Evolutionary conservation across 257 asterid species (phyloP).

Genomic region (Scutellaria barbata): DNA sequence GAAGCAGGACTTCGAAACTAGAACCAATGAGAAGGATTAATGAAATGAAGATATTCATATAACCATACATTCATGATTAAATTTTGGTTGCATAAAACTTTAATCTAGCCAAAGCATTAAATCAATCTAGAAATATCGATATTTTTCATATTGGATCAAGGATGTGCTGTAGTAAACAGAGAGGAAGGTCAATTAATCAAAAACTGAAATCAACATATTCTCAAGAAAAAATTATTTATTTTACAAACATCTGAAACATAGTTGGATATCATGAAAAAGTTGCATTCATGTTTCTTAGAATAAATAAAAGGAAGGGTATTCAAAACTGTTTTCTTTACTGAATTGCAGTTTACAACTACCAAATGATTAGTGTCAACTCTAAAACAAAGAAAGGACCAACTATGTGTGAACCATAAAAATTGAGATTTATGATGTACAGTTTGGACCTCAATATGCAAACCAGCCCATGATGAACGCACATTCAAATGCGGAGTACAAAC

Average conservation of each 20-base stretch:
- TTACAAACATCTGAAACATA: neutral
- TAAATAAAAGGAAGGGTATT: neutral
- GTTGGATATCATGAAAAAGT: neutral
- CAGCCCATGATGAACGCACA: slow-evolving; percentile 21
- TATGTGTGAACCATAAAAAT: neutral
- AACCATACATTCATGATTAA: neutral
- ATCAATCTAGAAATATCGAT: neutral
- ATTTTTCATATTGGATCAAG: neutral
- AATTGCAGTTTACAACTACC: neutral
- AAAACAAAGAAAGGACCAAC: neutral
- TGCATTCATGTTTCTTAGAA: neutral
- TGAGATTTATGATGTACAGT: neutral
- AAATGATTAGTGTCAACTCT: neutral
- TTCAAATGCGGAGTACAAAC: slow-evolving; percentile 7
- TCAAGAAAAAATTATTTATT: neutral
- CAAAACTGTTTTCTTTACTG: neutral
- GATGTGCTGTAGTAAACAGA: neutral
- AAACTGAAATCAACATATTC: neutral
- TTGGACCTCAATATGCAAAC: neutral
- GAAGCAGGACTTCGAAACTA: slow-evolving; percentile 20
- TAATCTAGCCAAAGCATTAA: slow-evolving; percentile 1
- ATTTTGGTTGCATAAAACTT: neutral
- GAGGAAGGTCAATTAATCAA: neutral
- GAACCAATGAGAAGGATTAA: slow-evolving; percentile 21
- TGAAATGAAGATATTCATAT: neutral